Evolutionary conservation across 345 rosid genomes (phyloP).

Genomic region (Corchorus olitorius): DNA sequence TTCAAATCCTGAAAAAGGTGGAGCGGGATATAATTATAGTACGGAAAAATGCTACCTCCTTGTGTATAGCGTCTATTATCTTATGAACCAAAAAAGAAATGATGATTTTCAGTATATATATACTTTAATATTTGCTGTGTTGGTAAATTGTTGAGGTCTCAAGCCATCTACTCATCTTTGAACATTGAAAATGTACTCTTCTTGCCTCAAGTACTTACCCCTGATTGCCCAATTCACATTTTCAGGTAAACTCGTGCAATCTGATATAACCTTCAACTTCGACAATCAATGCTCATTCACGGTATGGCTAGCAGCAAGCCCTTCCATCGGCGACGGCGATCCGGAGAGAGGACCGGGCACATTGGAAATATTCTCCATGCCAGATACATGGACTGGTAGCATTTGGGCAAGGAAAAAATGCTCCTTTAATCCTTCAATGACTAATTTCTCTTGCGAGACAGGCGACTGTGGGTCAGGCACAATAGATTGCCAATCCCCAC

Average conservation of each 20-base stretch:
- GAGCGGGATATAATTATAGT: too few relatives aligned
- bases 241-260: neutral
- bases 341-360: constrained; percentile 11
- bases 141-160: too few relatives aligned
- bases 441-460: constrained; percentile 27
- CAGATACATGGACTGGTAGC: constrained; percentile 30
- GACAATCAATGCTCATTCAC: constrained; percentile 25
- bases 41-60: too few relatives aligned
- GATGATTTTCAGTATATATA: too few relatives aligned
- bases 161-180: neutral
- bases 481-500: constrained; percentile 24
- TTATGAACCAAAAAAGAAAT: too few relatives aligned
- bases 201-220: neutral
- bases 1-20: too few relatives aligned
- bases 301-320: constrained; percentile 30
- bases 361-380: constrained; percentile 21
- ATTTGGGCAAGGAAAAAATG: constrained; percentile 34
- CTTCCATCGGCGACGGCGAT: constrained; percentile 25
- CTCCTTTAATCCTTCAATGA: neutral
- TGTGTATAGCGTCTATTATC: too few relatives aligned
- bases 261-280: constrained; percentile 18
- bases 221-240: neutral
- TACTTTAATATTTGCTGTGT: too few relatives aligned
- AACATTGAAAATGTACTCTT: neutral
- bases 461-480: constrained; percentile 32